phyloP scores from a whole-genome alignment of 2,329 filamentous ascomycete genomes.

The Chrysoporthe puriensis region DNA sequence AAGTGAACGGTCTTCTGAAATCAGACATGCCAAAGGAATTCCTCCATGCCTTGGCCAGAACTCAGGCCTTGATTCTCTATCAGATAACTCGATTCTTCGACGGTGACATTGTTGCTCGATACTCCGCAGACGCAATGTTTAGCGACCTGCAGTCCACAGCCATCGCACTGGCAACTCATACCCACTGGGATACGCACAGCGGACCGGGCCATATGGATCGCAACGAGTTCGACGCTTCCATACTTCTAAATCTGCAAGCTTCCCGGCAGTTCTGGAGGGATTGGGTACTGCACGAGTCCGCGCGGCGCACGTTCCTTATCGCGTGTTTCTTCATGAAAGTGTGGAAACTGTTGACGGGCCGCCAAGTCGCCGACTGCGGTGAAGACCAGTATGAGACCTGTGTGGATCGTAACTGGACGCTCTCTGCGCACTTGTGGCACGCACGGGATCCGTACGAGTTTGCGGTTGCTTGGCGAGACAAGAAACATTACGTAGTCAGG shows the following conservation, averaged over 20 bases:
- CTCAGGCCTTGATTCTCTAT: conserved; percentile 50
- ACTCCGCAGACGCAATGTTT: conserved; percentile 37
- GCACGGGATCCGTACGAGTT: conserved; percentile 43
- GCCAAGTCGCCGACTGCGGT: conserved; percentile 32
- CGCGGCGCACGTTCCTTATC: conserved; percentile 54
- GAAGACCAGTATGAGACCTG: conserved; percentile 35
- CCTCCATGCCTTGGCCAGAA: conserved; percentile 41
- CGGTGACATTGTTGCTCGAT: conserved; percentile 42
- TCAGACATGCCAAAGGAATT: conserved; percentile 37
- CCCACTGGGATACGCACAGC: conserved; percentile 37
- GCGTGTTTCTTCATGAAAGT: conserved; percentile 48
- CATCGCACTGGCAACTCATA: conserved; percentile 39
- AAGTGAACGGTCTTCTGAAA: conserved; percentile 47
- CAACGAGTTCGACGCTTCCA: not conserved
- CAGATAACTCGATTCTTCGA: conserved; percentile 52
- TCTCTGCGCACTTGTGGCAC: conserved; percentile 45
- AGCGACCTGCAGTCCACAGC: conserved; percentile 40
- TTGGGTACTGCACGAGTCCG: conserved; percentile 58
- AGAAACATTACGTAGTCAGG: conserved; percentile 41
- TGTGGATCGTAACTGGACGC: conserved; percentile 43
- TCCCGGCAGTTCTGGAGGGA: conserved; percentile 51
- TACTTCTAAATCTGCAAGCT: conserved; percentile 42
- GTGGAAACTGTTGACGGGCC: conserved; percentile 36
- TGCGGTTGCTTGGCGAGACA: conserved; percentile 42
- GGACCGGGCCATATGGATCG: conserved; percentile 33